Conservation (phyloP, 2,329 filamentous ascomycete species). For the Diaporthe ilicicola region DNA sequence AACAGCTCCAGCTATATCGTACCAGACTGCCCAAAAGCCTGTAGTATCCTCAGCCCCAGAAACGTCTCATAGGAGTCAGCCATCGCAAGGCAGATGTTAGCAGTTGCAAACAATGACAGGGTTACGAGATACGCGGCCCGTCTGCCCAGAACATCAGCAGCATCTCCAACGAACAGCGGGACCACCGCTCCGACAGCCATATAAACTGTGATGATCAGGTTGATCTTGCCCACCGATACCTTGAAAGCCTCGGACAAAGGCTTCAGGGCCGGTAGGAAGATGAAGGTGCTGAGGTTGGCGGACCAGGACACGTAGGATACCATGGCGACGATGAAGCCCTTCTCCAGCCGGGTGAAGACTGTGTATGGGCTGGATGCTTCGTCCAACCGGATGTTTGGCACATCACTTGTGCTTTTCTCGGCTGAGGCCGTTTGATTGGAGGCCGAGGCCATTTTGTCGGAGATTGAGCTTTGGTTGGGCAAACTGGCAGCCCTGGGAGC, state of each 20-base stretch:
- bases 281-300: constrained; percentile 3
- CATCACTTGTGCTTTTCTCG: neutral
- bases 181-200: constrained; percentile 1
- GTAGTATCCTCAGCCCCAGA: neutral
- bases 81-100: neutral
- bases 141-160: neutral
- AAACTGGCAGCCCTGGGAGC: no score
- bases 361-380: neutral
- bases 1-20: neutral
- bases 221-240: neutral
- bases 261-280: neutral
- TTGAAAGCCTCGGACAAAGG: neutral
- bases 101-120: neutral
- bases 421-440: neutral
- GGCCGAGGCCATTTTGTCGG: neutral
- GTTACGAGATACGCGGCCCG: constrained; percentile 2
- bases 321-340: neutral
- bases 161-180: neutral
- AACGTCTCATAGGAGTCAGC: neutral
- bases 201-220: neutral
- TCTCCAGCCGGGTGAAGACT: neutral
- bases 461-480: neutral
- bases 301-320: neutral
- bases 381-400: neutral
- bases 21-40: constrained; percentile 1